Percentiles rank a stretch among this genome's conserved stretches.
Evolutionary conservation across 2,329 filamentous ascomycete genomes (phyloP).

Genomic region (Arthrinium phaeospermum): DNA sequence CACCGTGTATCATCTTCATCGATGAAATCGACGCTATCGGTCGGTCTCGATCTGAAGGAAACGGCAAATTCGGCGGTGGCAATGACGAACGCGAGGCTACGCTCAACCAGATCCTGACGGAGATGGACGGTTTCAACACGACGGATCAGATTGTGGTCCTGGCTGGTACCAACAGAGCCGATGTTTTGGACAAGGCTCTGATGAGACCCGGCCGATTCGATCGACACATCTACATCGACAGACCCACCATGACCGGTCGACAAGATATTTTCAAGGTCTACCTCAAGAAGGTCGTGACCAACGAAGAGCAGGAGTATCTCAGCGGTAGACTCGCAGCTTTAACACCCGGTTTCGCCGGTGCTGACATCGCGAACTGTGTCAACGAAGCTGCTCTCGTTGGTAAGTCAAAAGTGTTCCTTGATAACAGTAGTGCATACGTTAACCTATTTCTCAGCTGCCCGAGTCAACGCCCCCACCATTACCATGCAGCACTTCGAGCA

Average conservation of each 20-base stretch:
- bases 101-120: conserved; percentile 96
- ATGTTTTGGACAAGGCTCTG: conserved; percentile 92
- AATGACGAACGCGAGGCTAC: conserved; percentile 98
- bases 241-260: conserved; percentile 94
- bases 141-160: conserved; percentile 95
- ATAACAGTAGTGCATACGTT: conserved; percentile 21
- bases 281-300: conserved; percentile 90
- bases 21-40: conserved; percentile 99
- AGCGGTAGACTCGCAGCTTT: conserved; percentile 88
- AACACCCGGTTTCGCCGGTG: conserved; percentile 95
- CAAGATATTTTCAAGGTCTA: conserved; percentile 97
- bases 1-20: conserved; percentile 99
- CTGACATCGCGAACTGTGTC: conserved; percentile 97
- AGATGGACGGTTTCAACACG: conserved; percentile 99
- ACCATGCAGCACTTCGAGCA: conserved; percentile 93
- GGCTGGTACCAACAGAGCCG: conserved; percentile 93
- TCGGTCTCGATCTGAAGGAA: conserved; percentile 82
- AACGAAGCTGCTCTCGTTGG: conserved; percentile 97
- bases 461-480: conserved; percentile 79
- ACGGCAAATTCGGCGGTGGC: conserved; percentile 79
- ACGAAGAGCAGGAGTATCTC: conserved; percentile 86
- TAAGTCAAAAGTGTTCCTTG: conserved; percentile 52
- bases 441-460: conserved; percentile 72
- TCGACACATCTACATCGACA: conserved; percentile 92
- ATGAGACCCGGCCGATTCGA: conserved; percentile 98